Base-by-base conservation (phyloP, 148 eudicot species). In the Chenopodium album region DNA sequence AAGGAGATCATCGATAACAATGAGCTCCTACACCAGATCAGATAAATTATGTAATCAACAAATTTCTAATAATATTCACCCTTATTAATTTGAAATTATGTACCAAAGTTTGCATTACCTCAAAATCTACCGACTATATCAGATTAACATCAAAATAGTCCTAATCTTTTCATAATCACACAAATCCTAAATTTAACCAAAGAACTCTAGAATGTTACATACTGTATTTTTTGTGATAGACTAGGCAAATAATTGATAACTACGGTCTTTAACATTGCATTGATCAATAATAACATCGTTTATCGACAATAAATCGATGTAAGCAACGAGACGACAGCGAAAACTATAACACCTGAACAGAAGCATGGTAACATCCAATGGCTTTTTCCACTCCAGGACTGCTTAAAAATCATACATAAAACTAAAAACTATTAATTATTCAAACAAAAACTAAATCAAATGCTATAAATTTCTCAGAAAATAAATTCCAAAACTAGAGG, bases 1-100 rank as follows among this genome's bases (percentile, higher is more conserved):
- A 82, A 96, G 88, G 56, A 96, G 89, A 88, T 96, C 99, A 86
- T 96, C 98, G 73, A 96, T 94, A 48, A 92, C 95, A 84, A 96
- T 90, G 82, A 94, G 86, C 77, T 96, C 99, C 99, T 96, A 83
- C 84, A 84, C 28, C n/a, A 82, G 16, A 60, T 34, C 73, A 83
- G 66, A 47, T 75, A 78, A 23, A 46, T 70, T 77, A 66, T 32
- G 29, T 79, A 64, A 81, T 76, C 78, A 32, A 64, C 74, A 66
- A 56, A 28, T 23, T n/a, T 71, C 37, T 23, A 17, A 37, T 23
- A 82, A 76, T 4, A 76, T 10, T 5, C 26, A 63, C 20, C 31
- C 72, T 59, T 52, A n/a, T 32, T 7, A 32, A 32, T 68, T 8
- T 31, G 62, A 68, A 78, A 16, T 8, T 68, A 68, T 68, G 29